Conservation (phyloP, 768 basidiomycete species). For the Pulveroboletus sp. region DNA sequence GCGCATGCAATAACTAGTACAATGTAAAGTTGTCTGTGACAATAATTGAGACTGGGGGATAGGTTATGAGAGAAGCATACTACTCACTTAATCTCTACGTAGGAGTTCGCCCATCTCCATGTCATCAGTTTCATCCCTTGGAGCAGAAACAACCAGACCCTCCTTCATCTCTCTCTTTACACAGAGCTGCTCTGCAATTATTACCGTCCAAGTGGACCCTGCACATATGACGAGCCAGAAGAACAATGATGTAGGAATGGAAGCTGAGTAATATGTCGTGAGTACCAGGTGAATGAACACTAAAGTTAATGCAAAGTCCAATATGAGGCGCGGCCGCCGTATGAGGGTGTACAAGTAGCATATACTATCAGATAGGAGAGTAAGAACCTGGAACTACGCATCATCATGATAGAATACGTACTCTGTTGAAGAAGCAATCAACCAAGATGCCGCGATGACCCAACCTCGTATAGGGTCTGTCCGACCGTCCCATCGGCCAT, state of each 20-base stretch:
- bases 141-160: conserved; percentile 56
- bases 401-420: conserved; percentile 51
- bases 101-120: conserved; percentile 51
- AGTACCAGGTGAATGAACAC: conserved; percentile 89
- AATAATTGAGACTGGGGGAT: conserved; percentile 2
- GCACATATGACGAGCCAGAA: conserved; percentile 82
- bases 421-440: conserved; percentile 80
- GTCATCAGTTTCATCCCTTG: conserved; percentile 45
- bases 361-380: conserved; percentile 38
- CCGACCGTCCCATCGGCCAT: conserved; percentile 58
- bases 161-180: conserved; percentile 87
- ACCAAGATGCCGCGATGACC: conserved; percentile 87
- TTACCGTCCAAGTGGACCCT: conserved; percentile 69
- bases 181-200: conserved; percentile 87
- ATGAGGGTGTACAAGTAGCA: conserved; percentile 85
- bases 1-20: conserved; percentile 16
- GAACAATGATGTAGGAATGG: conserved; percentile 82
- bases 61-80: conserved; percentile 16
- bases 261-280: conserved; percentile 75
- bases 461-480: conserved; percentile 82
- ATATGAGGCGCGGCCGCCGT: conserved; percentile 87
- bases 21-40: conserved; percentile 18
- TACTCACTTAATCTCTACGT: conserved; percentile 58
- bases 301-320: conserved; percentile 91
- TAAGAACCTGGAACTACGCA: conserved; percentile 4